Conservation (phyloP, 768 basidiomycete genomes). For the Phlebiopsis gigantea region DNA sequence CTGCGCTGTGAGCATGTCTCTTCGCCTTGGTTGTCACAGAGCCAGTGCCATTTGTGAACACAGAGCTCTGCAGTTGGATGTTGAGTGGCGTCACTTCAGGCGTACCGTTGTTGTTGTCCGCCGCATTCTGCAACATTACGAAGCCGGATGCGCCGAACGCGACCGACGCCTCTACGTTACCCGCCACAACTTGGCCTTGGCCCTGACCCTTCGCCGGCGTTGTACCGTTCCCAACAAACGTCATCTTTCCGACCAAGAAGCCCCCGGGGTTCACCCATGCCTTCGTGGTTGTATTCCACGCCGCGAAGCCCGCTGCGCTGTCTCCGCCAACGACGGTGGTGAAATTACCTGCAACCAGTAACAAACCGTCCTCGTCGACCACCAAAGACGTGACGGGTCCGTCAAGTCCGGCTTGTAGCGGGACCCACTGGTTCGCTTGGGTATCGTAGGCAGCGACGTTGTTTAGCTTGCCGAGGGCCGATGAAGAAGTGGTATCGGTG, state of each 20-base stretch:
- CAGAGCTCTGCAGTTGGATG: conserved; percentile 43
- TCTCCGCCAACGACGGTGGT: conserved; percentile 29
- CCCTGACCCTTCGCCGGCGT: conserved; percentile 34
- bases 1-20: conserved; percentile 30
- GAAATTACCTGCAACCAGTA: conserved; percentile 77
- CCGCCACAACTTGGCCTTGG: conserved; percentile 59
- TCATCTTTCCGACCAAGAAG: conserved; percentile 65
- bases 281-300: conserved; percentile 57
- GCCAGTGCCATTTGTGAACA: conserved; percentile 24
- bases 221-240: conserved; percentile 65
- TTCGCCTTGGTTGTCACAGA: conserved; percentile 21
- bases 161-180: conserved; percentile 50
- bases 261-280: conserved; percentile 75
- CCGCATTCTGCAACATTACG: conserved; percentile 69
- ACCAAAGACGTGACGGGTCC: conserved; percentile 65
- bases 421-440: conserved; percentile 54
- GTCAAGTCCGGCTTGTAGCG: conserved; percentile 70
- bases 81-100: conserved; percentile 60
- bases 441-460: conserved; percentile 74
- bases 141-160: conserved; percentile 75
- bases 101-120: conserved; percentile 33
- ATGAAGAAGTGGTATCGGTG: conserved; percentile 54
- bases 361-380: conserved; percentile 35
- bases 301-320: conserved; percentile 59
- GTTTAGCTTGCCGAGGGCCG: conserved; percentile 45